Conservation (phyloP, 108 stramenopile genomes). For the Schizochytrium sp. region DNA sequence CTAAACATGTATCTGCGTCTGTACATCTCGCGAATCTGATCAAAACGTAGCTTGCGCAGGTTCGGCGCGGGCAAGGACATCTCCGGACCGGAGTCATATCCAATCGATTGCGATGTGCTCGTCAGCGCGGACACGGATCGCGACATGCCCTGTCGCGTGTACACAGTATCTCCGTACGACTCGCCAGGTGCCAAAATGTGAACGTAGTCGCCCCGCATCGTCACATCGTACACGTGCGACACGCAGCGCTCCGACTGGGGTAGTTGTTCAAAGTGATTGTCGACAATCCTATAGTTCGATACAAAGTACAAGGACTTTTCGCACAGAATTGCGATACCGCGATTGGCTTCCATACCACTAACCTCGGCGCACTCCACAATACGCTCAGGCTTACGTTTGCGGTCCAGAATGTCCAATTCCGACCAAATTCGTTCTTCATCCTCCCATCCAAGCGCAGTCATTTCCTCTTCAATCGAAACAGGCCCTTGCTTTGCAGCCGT, state of each 20-base stretch:
- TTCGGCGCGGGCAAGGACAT: background rate
- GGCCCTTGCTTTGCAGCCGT: background rate
- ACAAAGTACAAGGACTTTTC: background rate
- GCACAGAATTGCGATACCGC: background rate
- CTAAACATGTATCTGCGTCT: background rate
- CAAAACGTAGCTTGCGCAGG: background rate
- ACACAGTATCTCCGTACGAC: background rate
- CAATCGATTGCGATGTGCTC: background rate
- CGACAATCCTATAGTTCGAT: background rate
- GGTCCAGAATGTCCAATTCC: background rate
- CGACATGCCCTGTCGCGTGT: background rate
- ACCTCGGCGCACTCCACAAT: background rate
- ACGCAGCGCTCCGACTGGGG: background rate
- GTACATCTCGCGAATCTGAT: background rate
- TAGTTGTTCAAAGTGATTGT: background rate
- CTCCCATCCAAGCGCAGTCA: background rate
- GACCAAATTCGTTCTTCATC: background rate
- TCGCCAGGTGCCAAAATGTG: background rate
- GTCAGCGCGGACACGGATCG: background rate
- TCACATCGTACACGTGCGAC: background rate
- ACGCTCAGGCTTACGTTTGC: background rate
- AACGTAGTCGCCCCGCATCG: background rate
- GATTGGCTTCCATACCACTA: background rate
- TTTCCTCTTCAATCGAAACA: conserved; percentile 5
- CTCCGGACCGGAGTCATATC: background rate